Evolutionary conservation across 495 filamentous ascomycete species (phyloP), one percentile per base, ranked within the genome.

Genomic region (Trichoderma virens): DNA sequence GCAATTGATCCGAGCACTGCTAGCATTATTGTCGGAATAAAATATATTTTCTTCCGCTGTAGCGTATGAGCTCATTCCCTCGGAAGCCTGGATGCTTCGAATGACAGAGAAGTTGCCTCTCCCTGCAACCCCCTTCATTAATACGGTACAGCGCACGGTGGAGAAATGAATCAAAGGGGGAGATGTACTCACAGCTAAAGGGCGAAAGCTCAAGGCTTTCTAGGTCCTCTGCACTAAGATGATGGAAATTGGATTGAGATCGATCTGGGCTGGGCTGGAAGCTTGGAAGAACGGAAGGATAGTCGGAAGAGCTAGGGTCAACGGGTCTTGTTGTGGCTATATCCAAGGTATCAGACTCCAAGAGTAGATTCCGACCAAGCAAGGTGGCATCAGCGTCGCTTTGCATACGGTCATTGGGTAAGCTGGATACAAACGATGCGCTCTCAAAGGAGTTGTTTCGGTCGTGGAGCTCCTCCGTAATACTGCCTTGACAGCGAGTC

Each of bases 31-130:
- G 32, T 34, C 25, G 20, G 27, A 43, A 51, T n/a, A 30, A 20
- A 51, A 27, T 6, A 47, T 13, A 41, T 34, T 41, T 20, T 47
- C 61, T 30, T 51, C 61, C 2, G 39, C 61, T 14, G 25, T 51
- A 30, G 25, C 51, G 18, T 56, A 56, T 56, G 51, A 56, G 20
- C 51, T 56, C 51, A 20, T 56, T 30, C 27, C 51, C 25, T 56
- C 51, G 11, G 51, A 56, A 9, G 25, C 27, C 51, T 28, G 8
- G 20, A 56, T 56, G 14, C 51, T 30, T 56, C n/a, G 23, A 18
- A 56, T 27, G 51, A 56, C 51, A 18, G 51, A 56, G 25, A 56
- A 56, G 51, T 56, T 28, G 51, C 51, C 51, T 56, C 30, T 16
- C 51, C 51, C 51, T 56, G 51, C 30, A 28, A 30, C 8, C 3